phyloP scores from a whole-genome alignment of 139 green algal genomes.

The Chloropicon primus region DNA sequence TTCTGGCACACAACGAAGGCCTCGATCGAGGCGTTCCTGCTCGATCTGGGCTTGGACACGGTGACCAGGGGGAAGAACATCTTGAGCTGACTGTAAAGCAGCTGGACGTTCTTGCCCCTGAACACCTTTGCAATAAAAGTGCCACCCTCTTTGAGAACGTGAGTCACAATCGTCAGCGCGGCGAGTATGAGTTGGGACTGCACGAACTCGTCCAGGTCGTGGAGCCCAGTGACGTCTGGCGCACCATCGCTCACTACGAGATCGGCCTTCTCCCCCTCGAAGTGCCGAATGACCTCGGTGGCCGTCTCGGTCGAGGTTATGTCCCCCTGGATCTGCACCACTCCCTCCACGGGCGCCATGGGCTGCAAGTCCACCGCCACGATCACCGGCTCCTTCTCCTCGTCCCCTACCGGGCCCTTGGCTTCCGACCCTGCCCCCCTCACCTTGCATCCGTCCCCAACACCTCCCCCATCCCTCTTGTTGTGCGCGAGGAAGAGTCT shows the following conservation, averaged over 20 bases:
- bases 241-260: slow-evolving; percentile 94
- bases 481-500: slow-evolving; percentile 64
- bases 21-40: slow-evolving; percentile 79
- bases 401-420: neutral
- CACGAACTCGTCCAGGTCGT: slow-evolving; percentile 97
- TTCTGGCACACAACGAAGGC: slow-evolving; percentile 88
- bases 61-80: slow-evolving; percentile 81
- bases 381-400: slow-evolving; percentile 50
- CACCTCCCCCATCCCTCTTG: too few relatives aligned
- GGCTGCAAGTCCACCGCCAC: slow-evolving; percentile 96
- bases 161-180: slow-evolving; percentile 64
- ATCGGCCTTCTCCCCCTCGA: slow-evolving; percentile 72
- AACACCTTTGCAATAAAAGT: slow-evolving; percentile 18
- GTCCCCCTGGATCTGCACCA: slow-evolving; percentile 64
- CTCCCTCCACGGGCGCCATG: slow-evolving; percentile 93
- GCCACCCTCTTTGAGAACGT: slow-evolving; percentile 42
- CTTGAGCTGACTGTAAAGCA: slow-evolving; percentile 79
- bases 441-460: neutral
- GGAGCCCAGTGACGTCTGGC: slow-evolving; percentile 95
- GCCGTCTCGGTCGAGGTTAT: slow-evolving; percentile 22
- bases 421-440: too few relatives aligned
- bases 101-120: slow-evolving; percentile 63
- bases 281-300: slow-evolving; percentile 69
- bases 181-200: slow-evolving; percentile 78
- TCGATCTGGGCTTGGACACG: slow-evolving; percentile 85